Evolutionary conservation across 306 rosid genomes (phyloP).

Genomic region (Malus orientalis): DNA sequence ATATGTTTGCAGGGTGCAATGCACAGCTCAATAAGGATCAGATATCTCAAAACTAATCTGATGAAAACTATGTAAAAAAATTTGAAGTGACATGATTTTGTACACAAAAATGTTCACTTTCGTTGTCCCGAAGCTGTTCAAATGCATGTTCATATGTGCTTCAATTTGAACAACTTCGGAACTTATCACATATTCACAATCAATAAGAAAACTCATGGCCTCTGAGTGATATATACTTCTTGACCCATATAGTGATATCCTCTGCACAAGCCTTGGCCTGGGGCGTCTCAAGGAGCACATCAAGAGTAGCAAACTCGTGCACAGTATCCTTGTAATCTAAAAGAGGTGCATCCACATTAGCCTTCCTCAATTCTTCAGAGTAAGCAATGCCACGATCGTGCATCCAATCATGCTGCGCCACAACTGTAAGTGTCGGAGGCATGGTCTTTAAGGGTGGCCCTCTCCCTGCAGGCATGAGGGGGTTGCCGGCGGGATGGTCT

Average conservation of each 20-base stretch:
- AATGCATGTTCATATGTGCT: not conserved
- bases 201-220: conserved; percentile 31
- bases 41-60: not conserved
- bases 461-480: conserved; percentile 41
- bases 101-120: not conserved
- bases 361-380: conserved; percentile 19
- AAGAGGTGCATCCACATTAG: conserved; percentile 22
- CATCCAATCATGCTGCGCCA: conserved; percentile 92
- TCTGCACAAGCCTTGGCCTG: conserved; percentile 26
- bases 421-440: conserved; percentile 87
- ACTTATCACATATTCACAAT: not conserved
- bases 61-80: not conserved
- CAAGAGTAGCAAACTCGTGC: conserved; percentile 32
- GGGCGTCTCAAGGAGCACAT: conserved; percentile 24
- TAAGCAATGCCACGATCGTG: conserved; percentile 81
- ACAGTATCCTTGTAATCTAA: conserved; percentile 26
- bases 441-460: conserved; percentile 59
- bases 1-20: not conserved
- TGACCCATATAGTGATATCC: conserved; percentile 26
- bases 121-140: not conserved
- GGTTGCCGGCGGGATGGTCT: conserved; percentile 87
- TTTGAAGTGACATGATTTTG: not conserved
- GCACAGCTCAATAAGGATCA: not conserved
- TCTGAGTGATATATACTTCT: conserved; percentile 24
- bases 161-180: not conserved